A percentile compares a stretch with the other conserved stretches of the same genome.
phyloP scores from a whole-genome alignment of 305 asterid genomes.

The Fraxinus albicans region DNA sequence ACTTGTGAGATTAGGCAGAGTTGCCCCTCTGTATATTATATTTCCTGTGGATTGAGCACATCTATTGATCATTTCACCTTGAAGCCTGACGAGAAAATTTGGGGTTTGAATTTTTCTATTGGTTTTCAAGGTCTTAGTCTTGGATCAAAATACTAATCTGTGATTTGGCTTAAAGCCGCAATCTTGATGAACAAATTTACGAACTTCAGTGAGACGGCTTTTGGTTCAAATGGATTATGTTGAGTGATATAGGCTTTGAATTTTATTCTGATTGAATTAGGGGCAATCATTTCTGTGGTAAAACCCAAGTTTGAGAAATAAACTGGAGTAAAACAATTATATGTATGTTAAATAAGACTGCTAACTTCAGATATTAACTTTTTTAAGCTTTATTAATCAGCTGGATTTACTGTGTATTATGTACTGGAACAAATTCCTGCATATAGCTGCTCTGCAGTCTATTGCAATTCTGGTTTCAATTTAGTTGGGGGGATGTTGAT shows the following conservation, averaged over 20 bases:
- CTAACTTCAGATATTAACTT: neutral
- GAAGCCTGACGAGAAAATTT: conserved; percentile 13
- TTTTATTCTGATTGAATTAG: conserved; percentile 10
- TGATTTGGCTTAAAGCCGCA: conserved; percentile 2
- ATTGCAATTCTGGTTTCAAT: conserved; percentile 3
- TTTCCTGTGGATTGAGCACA: conserved; percentile 26
- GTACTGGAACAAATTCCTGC: neutral
- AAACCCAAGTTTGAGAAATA: conserved; percentile 12
- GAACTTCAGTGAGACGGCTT: neutral
- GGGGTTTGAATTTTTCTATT: conserved; percentile 14
- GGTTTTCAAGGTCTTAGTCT: conserved; percentile 13
- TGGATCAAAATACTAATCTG: neutral
- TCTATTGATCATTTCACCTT: conserved; percentile 22
- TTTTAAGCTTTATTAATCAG: neutral
- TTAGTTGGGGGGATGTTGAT: neutral
- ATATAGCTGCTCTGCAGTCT: conserved; percentile 11
- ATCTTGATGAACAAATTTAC: conserved; percentile 16
- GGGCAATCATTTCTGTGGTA: conserved; percentile 14
- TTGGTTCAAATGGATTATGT: conserved; percentile 14
- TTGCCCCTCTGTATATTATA: conserved; percentile 12
- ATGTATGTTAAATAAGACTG: neutral
- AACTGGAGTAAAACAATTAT: neutral
- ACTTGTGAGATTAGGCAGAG: conserved; percentile 28
- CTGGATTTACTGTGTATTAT: neutral
- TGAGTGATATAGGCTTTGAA: conserved; percentile 5